Evolutionary conservation across 257 asterid genomes (phyloP).

Genomic region (Paulownia fortunei): DNA sequence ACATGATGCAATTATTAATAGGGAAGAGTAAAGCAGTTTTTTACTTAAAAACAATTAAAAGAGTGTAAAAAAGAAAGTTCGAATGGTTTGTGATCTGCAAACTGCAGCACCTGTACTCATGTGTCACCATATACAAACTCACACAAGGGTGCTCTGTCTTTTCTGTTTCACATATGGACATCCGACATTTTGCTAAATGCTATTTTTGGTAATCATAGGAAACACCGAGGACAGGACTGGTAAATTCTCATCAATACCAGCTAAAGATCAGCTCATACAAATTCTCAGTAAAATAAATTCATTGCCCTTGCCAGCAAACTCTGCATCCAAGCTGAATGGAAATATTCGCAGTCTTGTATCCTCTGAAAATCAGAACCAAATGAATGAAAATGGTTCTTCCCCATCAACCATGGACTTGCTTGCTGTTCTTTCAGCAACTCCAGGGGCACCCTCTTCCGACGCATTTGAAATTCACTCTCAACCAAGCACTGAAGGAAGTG

Average conservation of each 20-base stretch:
- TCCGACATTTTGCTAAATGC: conserved; percentile 17
- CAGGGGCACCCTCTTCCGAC: conserved; percentile 41
- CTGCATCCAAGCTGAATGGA: conserved; percentile 46
- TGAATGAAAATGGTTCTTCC: conserved; percentile 44
- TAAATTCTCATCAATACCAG: conserved; percentile 46
- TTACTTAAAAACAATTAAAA: neutral
- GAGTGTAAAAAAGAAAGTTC: neutral
- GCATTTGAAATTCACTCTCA: conserved; percentile 53
- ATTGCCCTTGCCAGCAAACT: conserved; percentile 61
- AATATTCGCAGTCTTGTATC: conserved; percentile 40
- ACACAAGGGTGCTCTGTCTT: neutral
- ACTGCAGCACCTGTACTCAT: neutral
- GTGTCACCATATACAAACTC: neutral
- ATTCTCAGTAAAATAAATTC: conserved; percentile 69
- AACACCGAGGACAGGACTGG: conserved; percentile 48
- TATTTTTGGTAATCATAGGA: conserved; percentile 46
- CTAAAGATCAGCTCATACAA: conserved; percentile 70
- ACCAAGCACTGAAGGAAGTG: conserved; percentile 64
- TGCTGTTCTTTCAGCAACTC: conserved; percentile 65
- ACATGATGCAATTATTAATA: neutral
- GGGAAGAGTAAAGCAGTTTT: neutral
- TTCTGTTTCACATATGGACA: neutral
- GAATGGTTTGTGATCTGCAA: neutral
- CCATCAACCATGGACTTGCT: conserved; percentile 81
- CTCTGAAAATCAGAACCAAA: conserved; percentile 44